Evolutionary conservation across 306 rosid species (phyloP).

Genomic region (Gillenia trifoliata): DNA sequence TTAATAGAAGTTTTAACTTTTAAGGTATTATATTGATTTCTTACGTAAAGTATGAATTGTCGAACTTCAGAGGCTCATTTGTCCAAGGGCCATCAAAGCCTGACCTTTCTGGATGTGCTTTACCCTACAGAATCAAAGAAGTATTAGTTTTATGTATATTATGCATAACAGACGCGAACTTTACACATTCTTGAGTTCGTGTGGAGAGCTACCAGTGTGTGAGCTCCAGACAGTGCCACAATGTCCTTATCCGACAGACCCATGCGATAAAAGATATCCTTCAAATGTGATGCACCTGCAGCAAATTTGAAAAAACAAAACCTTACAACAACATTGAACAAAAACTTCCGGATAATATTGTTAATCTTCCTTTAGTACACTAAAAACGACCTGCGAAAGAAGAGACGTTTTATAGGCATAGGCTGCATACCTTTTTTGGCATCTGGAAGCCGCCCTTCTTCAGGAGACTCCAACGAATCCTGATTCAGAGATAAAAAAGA

Average conservation of each 20-base stretch:
- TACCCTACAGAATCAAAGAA: slow-evolving; percentile 49
- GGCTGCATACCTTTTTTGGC: slow-evolving; percentile 56
- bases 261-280: slow-evolving; percentile 75
- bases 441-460: slow-evolving; percentile 93
- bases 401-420: background rate
- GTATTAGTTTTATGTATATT: background rate
- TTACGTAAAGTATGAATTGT: slow-evolving; percentile 81
- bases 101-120: slow-evolving; percentile 77
- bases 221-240: slow-evolving; percentile 89
- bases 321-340: background rate
- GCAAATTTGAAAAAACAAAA: background rate
- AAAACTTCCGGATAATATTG: too few relatives aligned
- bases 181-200: background rate
- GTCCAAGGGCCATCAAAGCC: slow-evolving; percentile 87
- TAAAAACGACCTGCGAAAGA: background rate
- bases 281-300: slow-evolving; percentile 71
- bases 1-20: background rate
- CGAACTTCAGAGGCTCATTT: slow-evolving; percentile 57
- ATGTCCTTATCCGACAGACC: slow-evolving; percentile 75
- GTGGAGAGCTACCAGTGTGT: slow-evolving; percentile 63
- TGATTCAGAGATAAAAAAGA: slow-evolving; percentile 21
- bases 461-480: slow-evolving; percentile 60
- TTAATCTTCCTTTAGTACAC: background rate
- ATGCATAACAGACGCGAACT: background rate
- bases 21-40: slow-evolving; percentile 5